Conservation (phyloP, 1,284 basidiomycete genomes). For the Amylostereum chailletii region DNA sequence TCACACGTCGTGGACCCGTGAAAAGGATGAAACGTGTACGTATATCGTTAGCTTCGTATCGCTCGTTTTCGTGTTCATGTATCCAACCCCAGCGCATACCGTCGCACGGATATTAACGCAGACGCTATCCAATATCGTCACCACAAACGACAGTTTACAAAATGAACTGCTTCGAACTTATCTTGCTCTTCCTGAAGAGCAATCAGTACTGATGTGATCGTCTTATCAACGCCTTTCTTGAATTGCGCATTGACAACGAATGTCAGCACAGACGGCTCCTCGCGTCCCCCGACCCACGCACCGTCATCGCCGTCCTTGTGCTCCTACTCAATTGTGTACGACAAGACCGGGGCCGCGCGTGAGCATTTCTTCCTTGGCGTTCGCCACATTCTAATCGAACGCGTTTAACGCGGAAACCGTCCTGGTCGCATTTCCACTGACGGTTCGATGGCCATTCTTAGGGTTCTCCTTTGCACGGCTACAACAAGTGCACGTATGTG, state of each 20-base stretch:
- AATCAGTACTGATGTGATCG: slow-evolving; percentile 67
- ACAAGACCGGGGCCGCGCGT: slow-evolving; percentile 47
- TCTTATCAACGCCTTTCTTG: neutral
- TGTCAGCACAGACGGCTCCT: slow-evolving; percentile 55
- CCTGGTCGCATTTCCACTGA: neutral
- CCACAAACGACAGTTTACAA: slow-evolving; percentile 51
- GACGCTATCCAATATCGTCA: slow-evolving; percentile 67
- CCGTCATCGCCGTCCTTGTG: slow-evolving; percentile 55
- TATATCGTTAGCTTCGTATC: slow-evolving; percentile 2
- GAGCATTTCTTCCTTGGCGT: slow-evolving; percentile 21
- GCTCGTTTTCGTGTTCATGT: neutral
- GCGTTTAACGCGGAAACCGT: neutral
- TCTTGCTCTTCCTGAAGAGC: slow-evolving; percentile 59
- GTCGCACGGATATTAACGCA: slow-evolving; percentile 57
- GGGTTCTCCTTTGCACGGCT: slow-evolving; percentile 42
- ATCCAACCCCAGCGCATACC: slow-evolving; percentile 35
- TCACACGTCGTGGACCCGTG: slow-evolving; percentile 62
- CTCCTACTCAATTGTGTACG: slow-evolving; percentile 68
- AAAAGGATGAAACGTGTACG: slow-evolving; percentile 47
- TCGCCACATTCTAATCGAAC: neutral
- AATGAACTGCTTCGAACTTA: slow-evolving; percentile 54
- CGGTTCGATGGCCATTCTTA: neutral
- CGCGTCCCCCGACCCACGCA: slow-evolving; percentile 54
- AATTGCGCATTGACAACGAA: slow-evolving; percentile 2
- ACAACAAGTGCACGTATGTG: slow-evolving; percentile 53